Base-by-base conservation (phyloP, 495 filamentous ascomycete species). In the Neurospora sp. region DNA sequence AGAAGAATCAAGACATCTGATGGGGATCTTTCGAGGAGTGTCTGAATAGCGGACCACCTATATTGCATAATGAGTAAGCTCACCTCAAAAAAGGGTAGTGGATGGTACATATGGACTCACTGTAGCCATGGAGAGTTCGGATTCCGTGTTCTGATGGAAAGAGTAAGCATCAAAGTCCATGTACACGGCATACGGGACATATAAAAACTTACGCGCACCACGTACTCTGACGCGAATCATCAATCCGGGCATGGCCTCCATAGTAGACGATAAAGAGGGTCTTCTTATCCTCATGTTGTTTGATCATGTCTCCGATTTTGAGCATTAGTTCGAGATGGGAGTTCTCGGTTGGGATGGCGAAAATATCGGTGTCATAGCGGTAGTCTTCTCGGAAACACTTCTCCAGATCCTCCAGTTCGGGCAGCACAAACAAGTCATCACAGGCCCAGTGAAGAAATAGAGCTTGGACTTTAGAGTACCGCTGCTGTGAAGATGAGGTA, bases 401-500 rank as follows among this genome's bases (percentile, higher is more conserved):
- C 59, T 84, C 83, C 53, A 88, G 75, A 22, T 86, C 84, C 74
- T 85, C 81, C 38, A 87, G 79, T 78, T 87, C 85, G 31, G 82
- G 84, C 2, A 85, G 77, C 20, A 87, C 84, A 70, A 86, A 85
- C 70, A 88, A 76, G 74, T 88, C 86, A 70, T 88, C 87, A 66
- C 82, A 85, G 46, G 82, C 81, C 87, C 87, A 89, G 76, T 86
- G 85, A 27, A 89, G 78, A 75, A 88, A 82, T 66, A 89, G 74
- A 12, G 79, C 84, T 46, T 84, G 82, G 22, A 89, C 87, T 69
- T 85, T 83, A 70, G 77, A 81, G 76, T 88, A 89, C 66, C 87
- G 76, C 61, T 84, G 82, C 27, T 79, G 79, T 61, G 81, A 74
- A 40, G 76, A 77, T 38, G 82, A 83, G 69, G 76, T 77, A 69